Conservation (phyloP, 345 rosid genomes). For the Dipteronia dyeriana region DNA sequence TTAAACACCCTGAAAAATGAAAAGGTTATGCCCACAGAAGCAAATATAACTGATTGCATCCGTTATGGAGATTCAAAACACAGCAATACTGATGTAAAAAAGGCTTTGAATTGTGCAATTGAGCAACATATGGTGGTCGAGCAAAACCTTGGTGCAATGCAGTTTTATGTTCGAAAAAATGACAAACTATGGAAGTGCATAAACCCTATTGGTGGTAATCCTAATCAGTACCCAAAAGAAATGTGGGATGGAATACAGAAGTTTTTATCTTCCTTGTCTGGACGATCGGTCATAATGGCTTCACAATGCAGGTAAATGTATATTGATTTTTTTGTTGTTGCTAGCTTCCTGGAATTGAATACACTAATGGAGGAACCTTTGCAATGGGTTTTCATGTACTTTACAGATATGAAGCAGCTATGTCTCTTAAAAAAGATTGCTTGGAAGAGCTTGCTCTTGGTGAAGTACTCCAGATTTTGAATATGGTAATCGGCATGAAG, state of each 20-base stretch:
- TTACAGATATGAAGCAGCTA: conserved; percentile 81
- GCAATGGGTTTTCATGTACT: not conserved
- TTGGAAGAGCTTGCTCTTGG: conserved; percentile 66
- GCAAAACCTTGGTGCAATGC: conserved; percentile 50
- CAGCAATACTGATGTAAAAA: conserved; percentile 56
- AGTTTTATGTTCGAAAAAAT: conserved; percentile 65
- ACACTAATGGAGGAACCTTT: not conserved
- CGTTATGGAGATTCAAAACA: conserved; percentile 70
- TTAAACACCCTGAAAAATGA: conserved; percentile 71
- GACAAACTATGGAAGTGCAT: conserved; percentile 78
- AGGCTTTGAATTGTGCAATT: conserved; percentile 69
- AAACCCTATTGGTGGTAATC: conserved; percentile 64
- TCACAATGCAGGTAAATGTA: conserved; percentile 67
- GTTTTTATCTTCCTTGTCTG: conserved; percentile 58
- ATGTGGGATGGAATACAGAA: conserved; percentile 65
- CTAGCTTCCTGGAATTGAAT: not conserved
- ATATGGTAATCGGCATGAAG: conserved; percentile 52
- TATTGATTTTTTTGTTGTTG: not conserved
- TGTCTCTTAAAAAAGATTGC: conserved; percentile 54
- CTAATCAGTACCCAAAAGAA: conserved; percentile 52
- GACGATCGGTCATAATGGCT: conserved; percentile 51
- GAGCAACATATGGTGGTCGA: conserved; percentile 65
- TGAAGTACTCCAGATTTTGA: conserved; percentile 63
- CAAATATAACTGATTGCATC: conserved; percentile 73
- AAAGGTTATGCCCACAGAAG: conserved; percentile 71